Conservation (phyloP, 2,329 filamentous ascomycete genomes). For the Mycosphaerella sp. region DNA sequence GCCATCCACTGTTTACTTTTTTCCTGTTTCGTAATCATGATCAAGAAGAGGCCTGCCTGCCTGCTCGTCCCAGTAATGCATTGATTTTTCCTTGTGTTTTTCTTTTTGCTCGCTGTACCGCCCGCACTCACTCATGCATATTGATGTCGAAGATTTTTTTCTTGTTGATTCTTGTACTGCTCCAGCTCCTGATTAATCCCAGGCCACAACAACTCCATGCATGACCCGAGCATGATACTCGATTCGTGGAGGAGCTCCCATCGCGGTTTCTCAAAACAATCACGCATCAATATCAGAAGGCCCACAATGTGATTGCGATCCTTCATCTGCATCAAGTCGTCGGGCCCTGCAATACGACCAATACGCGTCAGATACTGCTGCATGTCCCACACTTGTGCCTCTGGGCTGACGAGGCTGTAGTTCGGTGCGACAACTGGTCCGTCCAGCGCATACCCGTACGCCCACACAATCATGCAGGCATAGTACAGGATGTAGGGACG, state of each 20-base stretch:
- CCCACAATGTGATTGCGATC: slow-evolving; percentile 80
- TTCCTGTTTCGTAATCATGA: slow-evolving; percentile 8
- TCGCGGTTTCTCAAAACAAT: slow-evolving; percentile 72
- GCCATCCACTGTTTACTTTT: slow-evolving; percentile 5
- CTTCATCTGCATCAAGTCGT: slow-evolving; percentile 64
- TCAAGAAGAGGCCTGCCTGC: background rate
- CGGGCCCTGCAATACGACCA: slow-evolving; percentile 64
- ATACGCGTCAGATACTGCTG: slow-evolving; percentile 66
- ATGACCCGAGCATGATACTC: slow-evolving; percentile 70
- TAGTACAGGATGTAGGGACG: slow-evolving; percentile 95
- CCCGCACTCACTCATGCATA: background rate
- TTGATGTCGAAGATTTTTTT: slow-evolving; percentile 1
- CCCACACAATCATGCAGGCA: slow-evolving; percentile 87
- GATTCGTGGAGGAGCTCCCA: slow-evolving; percentile 93
- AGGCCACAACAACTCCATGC: slow-evolving; percentile 56
- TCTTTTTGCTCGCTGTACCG: background rate
- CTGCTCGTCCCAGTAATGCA: background rate
- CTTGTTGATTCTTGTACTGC: background rate
- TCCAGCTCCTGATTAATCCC: slow-evolving; percentile 19
- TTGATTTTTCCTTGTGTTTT: background rate
- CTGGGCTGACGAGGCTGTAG: slow-evolving; percentile 50
- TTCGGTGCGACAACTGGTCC: slow-evolving; percentile 49
- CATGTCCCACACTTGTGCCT: slow-evolving; percentile 71
- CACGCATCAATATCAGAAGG: slow-evolving; percentile 71
- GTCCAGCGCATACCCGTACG: slow-evolving; percentile 85